Conservation (phyloP, 1,284 basidiomycete species). For the Tylopilus sp. region DNA sequence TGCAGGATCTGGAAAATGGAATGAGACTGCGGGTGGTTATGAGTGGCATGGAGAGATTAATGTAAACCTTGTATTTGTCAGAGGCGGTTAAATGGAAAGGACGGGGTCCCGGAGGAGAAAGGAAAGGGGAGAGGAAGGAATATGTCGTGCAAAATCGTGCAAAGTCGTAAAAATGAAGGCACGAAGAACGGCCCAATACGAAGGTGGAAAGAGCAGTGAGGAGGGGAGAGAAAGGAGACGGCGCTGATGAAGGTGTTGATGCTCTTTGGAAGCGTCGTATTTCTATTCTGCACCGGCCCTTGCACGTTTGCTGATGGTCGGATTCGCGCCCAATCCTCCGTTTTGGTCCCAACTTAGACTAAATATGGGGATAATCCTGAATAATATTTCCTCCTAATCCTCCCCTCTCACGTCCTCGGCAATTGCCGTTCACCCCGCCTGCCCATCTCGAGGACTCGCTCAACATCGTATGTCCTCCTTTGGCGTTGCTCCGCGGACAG, state of each 20-base stretch:
- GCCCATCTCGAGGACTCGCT: not conserved
- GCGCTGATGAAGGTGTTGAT: constrained; percentile 33
- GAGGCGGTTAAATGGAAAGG: constrained; percentile 21
- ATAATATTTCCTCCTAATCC: constrained; percentile 16
- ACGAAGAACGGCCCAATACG: constrained; percentile 30
- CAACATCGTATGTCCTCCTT: not conserved
- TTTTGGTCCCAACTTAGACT: constrained; percentile 19
- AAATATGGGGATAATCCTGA: constrained; percentile 1
- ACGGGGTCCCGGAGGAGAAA: constrained; percentile 21
- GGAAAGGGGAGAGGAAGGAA: constrained; percentile 33
- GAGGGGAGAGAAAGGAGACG: constrained; percentile 31
- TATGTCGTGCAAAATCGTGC: constrained; percentile 65
- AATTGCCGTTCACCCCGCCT: not conserved
- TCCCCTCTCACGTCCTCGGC: not conserved
- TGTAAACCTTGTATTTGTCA: constrained; percentile 27
- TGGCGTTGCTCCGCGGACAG: constrained; percentile 16
- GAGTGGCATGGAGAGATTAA: constrained; percentile 12
- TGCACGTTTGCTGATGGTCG: constrained; percentile 24
- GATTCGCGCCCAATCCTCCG: constrained; percentile 9
- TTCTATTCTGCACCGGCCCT: constrained; percentile 33
- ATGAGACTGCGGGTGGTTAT: constrained; percentile 13
- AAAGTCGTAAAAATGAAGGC: constrained; percentile 61
- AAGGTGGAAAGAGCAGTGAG: constrained; percentile 35
- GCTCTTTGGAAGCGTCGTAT: constrained; percentile 33
- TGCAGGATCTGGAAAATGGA: constrained; percentile 16